phyloP scores from a whole-genome alignment of 768 basidiomycete species.

The Tylopilus rubrobrunneus region DNA sequence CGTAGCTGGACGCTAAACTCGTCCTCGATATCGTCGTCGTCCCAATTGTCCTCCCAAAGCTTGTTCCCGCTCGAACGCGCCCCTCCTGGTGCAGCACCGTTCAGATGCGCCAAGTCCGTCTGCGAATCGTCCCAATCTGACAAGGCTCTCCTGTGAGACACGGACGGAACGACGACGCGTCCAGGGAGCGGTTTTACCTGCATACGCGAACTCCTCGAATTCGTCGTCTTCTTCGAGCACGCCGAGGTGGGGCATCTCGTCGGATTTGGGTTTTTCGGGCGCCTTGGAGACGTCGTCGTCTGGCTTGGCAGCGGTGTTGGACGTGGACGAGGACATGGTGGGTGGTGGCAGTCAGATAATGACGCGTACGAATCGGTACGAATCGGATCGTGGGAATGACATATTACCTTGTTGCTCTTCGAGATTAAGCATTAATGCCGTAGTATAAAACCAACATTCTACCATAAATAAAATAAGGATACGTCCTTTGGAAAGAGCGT shows the following conservation, averaged over 20 bases:
- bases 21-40: constrained; percentile 98
- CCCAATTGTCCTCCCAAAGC: constrained; percentile 99
- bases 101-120: constrained; percentile 77
- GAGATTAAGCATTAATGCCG: constrained; percentile 2
- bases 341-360: background rate
- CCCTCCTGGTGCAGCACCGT: constrained; percentile 66
- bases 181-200: constrained; percentile 46
- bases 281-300: constrained; percentile 26
- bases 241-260: constrained; percentile 63
- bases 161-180: no score
- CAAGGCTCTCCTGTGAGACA: no score
- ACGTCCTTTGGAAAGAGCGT: constrained; percentile 10
- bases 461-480: constrained; percentile 35
- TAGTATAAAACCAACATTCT: constrained; percentile 4
- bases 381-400: no score
- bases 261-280: constrained; percentile 39
- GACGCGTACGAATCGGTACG: constrained; percentile 5
- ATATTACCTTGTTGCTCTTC: no score
- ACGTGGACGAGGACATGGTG: constrained; percentile 38
- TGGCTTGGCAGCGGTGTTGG: constrained; percentile 48
- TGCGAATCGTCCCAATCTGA: constrained; percentile 86
- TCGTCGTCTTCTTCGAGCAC: constrained; percentile 97
- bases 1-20: constrained; percentile 94
- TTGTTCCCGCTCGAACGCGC: constrained; percentile 83
- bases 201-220: constrained; percentile 88